Base-by-base conservation (phyloP, 1,139 yeast species). In the Zygoascus sp. region DNA sequence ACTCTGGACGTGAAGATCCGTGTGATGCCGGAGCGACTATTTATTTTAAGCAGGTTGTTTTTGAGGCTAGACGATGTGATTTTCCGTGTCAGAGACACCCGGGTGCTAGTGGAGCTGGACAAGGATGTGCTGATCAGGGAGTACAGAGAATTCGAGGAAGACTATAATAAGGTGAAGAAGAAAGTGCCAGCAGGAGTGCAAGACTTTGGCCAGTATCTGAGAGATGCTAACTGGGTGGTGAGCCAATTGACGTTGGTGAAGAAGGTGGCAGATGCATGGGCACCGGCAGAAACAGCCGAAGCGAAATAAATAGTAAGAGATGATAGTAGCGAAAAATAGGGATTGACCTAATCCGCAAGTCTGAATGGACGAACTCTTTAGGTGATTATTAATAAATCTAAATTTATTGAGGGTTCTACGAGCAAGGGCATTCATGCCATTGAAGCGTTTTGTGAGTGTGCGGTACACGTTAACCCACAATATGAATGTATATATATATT, bases 21-120 rank as follows among this genome's bases (percentile, higher is more conserved):
- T 55, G 97, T 89, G 2, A 94, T 92, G 97, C 82, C 83, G 5
- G 77, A 83, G 43, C 78, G 96, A 51, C 63, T 92, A 52, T 69
- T 92, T 38, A 56, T 92, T 32, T 70, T 92, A 43, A 78, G 83
- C 46, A 74, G 98, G 42, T 78, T 90, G 57, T 92, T 87, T 63
- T 67, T 92, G 51, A 74, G 98, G 42, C 94, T 92, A 3, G 99
- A 92, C 65, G 83, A 86, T 56, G 98, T 92, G 9, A 69, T 88
- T 19, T 80, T 90, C 62, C 71, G 96, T 53, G 75, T 92, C 7
- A 73, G 92, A 51, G 98, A 92, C 61, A 84, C 95, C 0, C 73
- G 99, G 48, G 68, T 90, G 0, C 90, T 76, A 62, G 74, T 92
- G 20, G 97, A 92, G 60, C 83, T 92, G 58, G 80, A 75, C 34